Conservation (phyloP, 495 filamentous ascomycete genomes). For the Aspergillus affinis region DNA sequence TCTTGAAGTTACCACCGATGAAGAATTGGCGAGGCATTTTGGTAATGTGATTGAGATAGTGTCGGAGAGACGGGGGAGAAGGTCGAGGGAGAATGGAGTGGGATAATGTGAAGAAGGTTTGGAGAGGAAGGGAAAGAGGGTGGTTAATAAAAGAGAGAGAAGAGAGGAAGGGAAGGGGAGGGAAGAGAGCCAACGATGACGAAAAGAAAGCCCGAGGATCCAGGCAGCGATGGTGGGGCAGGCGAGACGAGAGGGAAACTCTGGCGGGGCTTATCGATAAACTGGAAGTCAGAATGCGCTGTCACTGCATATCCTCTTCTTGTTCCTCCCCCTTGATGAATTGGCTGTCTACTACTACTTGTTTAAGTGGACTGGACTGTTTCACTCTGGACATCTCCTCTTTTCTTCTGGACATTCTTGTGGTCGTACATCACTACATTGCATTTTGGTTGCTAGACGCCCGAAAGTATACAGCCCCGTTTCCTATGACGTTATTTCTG, state of each 20-base stretch:
- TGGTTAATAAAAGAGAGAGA: constrained; percentile 6
- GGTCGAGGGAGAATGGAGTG: too few relatives aligned
- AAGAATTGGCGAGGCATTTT: constrained; percentile 96
- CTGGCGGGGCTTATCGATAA: constrained; percentile 30
- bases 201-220: constrained; percentile 15
- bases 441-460: neutral
- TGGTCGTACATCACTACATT: neutral
- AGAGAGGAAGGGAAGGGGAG: constrained; percentile 10
- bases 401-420: neutral
- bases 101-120: neutral
- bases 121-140: constrained; percentile 9
- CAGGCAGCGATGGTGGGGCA: constrained; percentile 22
- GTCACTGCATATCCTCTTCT: constrained; percentile 6
- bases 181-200: constrained; percentile 16
- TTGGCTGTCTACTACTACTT: constrained; percentile 2
- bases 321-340: neutral
- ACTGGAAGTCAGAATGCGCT: neutral
- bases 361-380: neutral
- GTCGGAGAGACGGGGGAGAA: neutral
- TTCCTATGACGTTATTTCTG: constrained; percentile 14
- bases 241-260: neutral
- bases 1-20: constrained; percentile 99
- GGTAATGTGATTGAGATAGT: constrained; percentile 6
- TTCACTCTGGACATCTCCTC: neutral
- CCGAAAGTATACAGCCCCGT: neutral